These are phyloP conservation scores for Hypomyces rosellus DNA, from an alignment of 2,329 filamentous ascomycete species.

Conservation along the genomic window DNA sequence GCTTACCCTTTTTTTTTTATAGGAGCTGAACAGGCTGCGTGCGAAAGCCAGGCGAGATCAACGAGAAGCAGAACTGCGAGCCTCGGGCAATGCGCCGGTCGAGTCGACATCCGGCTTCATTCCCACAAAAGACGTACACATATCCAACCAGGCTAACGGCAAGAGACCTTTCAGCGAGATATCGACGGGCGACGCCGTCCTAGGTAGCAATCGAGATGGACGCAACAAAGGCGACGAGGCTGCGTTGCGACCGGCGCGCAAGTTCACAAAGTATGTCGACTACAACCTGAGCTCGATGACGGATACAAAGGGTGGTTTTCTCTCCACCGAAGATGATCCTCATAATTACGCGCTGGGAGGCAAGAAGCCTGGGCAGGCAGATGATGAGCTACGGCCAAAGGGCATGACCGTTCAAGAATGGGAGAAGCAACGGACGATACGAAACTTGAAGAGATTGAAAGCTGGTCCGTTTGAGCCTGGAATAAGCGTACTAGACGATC, in stretches of 20 bases:
- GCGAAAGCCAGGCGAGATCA: constrained; percentile 81
- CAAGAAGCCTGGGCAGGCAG: constrained; percentile 29
- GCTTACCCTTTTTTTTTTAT: constrained; percentile 7
- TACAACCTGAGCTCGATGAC: constrained; percentile 98
- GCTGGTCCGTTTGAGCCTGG: constrained; percentile 84
- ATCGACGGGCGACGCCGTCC: constrained; percentile 38
- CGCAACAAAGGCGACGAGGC: constrained; percentile 42
- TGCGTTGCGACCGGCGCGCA: constrained; percentile 67
- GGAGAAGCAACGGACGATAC: constrained; percentile 74
- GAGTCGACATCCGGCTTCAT: constrained; percentile 64
- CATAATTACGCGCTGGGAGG: constrained; percentile 66
- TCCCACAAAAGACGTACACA: constrained; percentile 56
- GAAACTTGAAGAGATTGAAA: constrained; percentile 65
- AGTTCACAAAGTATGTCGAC: constrained; percentile 91
- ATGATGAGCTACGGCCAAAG: constrained; percentile 60
- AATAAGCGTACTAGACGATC: constrained; percentile 64
- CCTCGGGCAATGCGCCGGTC: constrained; percentile 34
- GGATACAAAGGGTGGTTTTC: constrained; percentile 93
- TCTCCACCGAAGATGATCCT: constrained; percentile 87
- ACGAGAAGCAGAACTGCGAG: constrained; percentile 56
- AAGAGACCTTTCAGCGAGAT: constrained; percentile 68
- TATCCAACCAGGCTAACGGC: constrained; percentile 37
- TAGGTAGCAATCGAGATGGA: constrained; percentile 63
- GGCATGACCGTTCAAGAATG: constrained; percentile 89
- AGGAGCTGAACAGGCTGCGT: constrained; percentile 84